A percentile compares a stretch with the other conserved stretches of the same genome.
phyloP scores from a whole-genome alignment of 441 rosid genomes.

The Euphorbia schlechtendalii region DNA sequence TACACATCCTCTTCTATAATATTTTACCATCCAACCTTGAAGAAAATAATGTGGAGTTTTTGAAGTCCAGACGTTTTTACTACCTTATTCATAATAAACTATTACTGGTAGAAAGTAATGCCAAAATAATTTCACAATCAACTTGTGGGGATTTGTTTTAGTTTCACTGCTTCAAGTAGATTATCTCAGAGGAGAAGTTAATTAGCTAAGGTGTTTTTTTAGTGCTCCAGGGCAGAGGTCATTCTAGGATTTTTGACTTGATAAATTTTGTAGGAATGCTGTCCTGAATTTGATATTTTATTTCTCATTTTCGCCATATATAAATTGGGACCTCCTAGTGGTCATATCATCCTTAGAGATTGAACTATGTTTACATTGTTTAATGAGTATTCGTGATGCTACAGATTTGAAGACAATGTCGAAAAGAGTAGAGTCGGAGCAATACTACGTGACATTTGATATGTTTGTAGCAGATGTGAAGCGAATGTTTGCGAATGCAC shows the following conservation, averaged over 20 bases:
- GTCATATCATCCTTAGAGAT: not conserved
- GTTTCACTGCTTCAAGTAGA: not conserved
- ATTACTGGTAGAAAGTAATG: not conserved
- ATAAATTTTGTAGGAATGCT: not conserved
- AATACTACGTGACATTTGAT: slow-evolving; percentile 87
- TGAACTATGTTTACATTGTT: not conserved
- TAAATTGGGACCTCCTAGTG: not conserved
- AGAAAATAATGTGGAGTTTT: not conserved
- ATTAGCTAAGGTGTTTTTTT: not conserved
- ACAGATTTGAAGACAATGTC: slow-evolving; percentile 88
- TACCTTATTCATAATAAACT: not conserved
- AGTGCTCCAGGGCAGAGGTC: not conserved
- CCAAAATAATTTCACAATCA: not conserved
- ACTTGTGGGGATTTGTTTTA: not conserved
- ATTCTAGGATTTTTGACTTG: not conserved
- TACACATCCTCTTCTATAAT: not conserved
- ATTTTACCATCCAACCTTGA: not conserved
- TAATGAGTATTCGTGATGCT: slow-evolving; percentile 12
- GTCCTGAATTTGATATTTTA: not conserved
- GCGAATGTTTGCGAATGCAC: slow-evolving; percentile 88
- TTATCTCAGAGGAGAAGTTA: not conserved
- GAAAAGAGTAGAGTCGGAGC: slow-evolving; percentile 90
- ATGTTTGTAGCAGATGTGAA: slow-evolving; percentile 93
- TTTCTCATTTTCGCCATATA: not conserved
- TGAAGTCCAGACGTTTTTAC: not conserved